Conservation (phyloP, 495 filamentous ascomycete species). For the Schizothecium vesticola region DNA sequence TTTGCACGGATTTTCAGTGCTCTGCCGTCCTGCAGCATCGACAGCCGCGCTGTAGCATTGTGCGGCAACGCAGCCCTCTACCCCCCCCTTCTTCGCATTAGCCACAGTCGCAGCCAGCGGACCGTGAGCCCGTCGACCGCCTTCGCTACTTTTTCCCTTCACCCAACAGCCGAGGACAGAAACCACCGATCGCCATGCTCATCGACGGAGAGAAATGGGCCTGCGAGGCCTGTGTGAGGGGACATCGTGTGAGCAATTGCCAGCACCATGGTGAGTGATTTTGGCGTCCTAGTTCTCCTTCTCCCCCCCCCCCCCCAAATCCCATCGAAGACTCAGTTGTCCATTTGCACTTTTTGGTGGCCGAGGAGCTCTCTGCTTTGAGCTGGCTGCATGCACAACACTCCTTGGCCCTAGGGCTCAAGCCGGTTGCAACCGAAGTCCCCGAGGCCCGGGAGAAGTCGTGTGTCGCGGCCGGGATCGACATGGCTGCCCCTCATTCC, state of each 20-base stretch:
- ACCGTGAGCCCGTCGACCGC: slow-evolving; percentile 19
- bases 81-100: slow-evolving; percentile 4
- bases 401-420: slow-evolving; percentile 10
- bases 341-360: slow-evolving; percentile 4
- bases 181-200: slow-evolving; percentile 51
- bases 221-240: slow-evolving; percentile 91
- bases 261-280: slow-evolving; percentile 74
- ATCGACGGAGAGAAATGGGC: slow-evolving; percentile 87
- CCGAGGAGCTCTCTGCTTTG: slow-evolving; percentile 7
- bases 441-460: slow-evolving; percentile 15
- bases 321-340: not conserved
- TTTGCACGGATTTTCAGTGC: slow-evolving; percentile 5
- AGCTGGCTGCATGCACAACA: slow-evolving; percentile 8
- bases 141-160: slow-evolving; percentile 4
- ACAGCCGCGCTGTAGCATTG: slow-evolving; percentile 11
- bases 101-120: slow-evolving; percentile 11
- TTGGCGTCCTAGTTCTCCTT: slow-evolving; percentile 16
- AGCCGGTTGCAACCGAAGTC: slow-evolving; percentile 29
- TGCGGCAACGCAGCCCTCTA: slow-evolving; percentile 9
- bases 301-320: not conserved
- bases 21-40: slow-evolving; percentile 15
- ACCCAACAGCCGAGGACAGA: not conserved
- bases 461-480: slow-evolving; percentile 11
- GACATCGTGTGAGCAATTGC: slow-evolving; percentile 91
- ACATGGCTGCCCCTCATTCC: slow-evolving; percentile 1